A percentile compares a stretch with the other conserved stretches of the same genome.
Evolutionary conservation across 805 yeast genomes (phyloP).

Genomic region (Cyberlindnera bimundalis): DNA sequence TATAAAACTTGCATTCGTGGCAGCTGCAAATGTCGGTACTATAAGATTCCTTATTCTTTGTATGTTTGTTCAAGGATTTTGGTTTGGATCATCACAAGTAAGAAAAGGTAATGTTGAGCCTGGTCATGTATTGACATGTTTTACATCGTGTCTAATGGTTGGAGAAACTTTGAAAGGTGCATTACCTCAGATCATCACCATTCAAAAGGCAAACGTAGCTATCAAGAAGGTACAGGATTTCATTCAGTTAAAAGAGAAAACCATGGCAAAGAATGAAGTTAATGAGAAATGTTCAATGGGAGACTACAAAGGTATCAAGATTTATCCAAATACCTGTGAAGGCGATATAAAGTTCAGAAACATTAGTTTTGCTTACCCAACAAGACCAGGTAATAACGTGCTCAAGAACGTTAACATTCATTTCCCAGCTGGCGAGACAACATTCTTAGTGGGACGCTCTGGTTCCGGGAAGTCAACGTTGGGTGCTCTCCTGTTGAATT

Average conservation of each 20-base stretch:
- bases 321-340: constrained; percentile 28
- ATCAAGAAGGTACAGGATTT: constrained; percentile 45
- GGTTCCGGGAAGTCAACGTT: constrained; percentile 94
- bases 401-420: constrained; percentile 45
- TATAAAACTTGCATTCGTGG: constrained; percentile 42
- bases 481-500: constrained; percentile 54
- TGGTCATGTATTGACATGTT: constrained; percentile 74
- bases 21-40: constrained; percentile 53
- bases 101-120: constrained; percentile 45
- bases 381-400: constrained; percentile 45
- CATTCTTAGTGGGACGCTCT: constrained; percentile 78
- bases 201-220: constrained; percentile 76
- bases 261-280: constrained; percentile 13
- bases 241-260: constrained; percentile 26
- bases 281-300: constrained; percentile 8
- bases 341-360: constrained; percentile 55
- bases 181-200: constrained; percentile 51
- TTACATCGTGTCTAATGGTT: constrained; percentile 75
- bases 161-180: constrained; percentile 56
- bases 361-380: constrained; percentile 62
- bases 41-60: constrained; percentile 55
- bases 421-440: constrained; percentile 43
- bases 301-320: constrained; percentile 16
- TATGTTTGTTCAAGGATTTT: constrained; percentile 89
- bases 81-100: constrained; percentile 81